Conservation (phyloP, 305 asterid species). For the Fraxinus baroniana region DNA sequence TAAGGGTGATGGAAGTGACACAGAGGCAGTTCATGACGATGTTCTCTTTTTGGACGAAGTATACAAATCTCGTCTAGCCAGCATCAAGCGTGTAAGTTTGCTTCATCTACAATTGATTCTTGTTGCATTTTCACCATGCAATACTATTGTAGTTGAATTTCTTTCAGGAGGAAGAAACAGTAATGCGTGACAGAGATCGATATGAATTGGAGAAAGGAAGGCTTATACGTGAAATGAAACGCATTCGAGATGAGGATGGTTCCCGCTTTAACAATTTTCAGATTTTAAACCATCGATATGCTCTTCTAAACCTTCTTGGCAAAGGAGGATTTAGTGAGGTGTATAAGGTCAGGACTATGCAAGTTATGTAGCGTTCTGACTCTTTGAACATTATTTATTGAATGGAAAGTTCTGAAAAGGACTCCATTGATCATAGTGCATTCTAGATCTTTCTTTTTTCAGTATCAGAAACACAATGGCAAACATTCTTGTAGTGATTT, state of each 20-base stretch:
- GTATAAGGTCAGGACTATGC: slow-evolving; percentile 63
- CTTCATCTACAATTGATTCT: slow-evolving; percentile 15
- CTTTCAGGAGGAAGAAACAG: slow-evolving; percentile 85
- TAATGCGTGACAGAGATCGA: slow-evolving; percentile 93
- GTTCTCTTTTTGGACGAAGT: slow-evolving; percentile 80
- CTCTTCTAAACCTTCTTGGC: slow-evolving; percentile 94
- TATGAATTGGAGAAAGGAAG: slow-evolving; percentile 92
- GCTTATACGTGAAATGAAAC: slow-evolving; percentile 98
- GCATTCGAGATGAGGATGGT: slow-evolving; percentile 96
- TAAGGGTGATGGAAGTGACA: slow-evolving; percentile 69
- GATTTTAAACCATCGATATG: slow-evolving; percentile 93
- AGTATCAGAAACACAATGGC: neutral
- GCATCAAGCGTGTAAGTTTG: slow-evolving; percentile 81
- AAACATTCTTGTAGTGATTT: slow-evolving; percentile 25
- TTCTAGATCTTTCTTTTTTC: slow-evolving; percentile 15
- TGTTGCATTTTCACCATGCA: slow-evolving; percentile 14
- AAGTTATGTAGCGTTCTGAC: slow-evolving; percentile 5
- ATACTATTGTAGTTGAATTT: slow-evolving; percentile 22
- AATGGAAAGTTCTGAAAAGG: slow-evolving; percentile 1
- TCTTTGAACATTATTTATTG: slow-evolving; percentile 15
- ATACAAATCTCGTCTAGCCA: slow-evolving; percentile 80
- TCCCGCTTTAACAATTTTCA: slow-evolving; percentile 95
- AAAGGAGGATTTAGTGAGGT: slow-evolving; percentile 99
- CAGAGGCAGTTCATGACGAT: slow-evolving; percentile 70
- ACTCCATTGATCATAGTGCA: slow-evolving; percentile 2